Base-by-base conservation (phyloP, 2,329 filamentous ascomycete species). In the Phialemoniopsis sp. region DNA sequence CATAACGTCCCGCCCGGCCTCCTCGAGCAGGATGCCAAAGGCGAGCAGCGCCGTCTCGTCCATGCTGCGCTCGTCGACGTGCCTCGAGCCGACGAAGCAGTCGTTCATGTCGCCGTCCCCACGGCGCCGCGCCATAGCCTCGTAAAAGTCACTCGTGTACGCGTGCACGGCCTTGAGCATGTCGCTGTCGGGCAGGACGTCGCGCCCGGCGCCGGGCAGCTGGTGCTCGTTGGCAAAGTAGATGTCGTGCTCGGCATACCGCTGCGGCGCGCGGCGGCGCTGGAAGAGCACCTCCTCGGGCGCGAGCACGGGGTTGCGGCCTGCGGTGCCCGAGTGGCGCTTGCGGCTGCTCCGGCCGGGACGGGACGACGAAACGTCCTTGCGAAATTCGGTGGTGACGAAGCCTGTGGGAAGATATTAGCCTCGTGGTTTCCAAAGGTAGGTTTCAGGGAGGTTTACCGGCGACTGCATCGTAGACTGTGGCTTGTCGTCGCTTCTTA, bases 11-110 rank as follows among this genome's bases (percentile, higher is more conserved):
- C 71, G 68, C 13, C 76, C 71, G 3, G 78, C 75, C 59, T 91
- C 87, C 60, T 91, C 86, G 32, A 90, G 64, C 41, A 91, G 59
- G 36, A 91, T 79, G 2, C 86, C 85, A 52, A 91, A 70, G 1
- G 86, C 85, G 39, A 91, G 64, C 42, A 91, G 67, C 4, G 86
- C 86, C 13, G 85, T 88, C 64, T 88, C 87, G 54, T 91, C 85
- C 76, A 91, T 78, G 57, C 79, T 86, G 46, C 72, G 58, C 54
- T 77, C 71, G 43, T 77, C 69, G 29, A 73, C 51, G 38, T 57
- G 58, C 21, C 55, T 48, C 8, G 46, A 41, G 26, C 45, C 49
- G n/a, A 49, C 44, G 19, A 46, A 38, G 42, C n/a, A 40, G 35
- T n/a, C 45, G 40, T 16, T 29, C 37, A 1, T 28, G 21, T 35